Evolutionary conservation across 2,329 filamentous ascomycete species (phyloP).

Genomic region (Pyrenophora teres): DNA sequence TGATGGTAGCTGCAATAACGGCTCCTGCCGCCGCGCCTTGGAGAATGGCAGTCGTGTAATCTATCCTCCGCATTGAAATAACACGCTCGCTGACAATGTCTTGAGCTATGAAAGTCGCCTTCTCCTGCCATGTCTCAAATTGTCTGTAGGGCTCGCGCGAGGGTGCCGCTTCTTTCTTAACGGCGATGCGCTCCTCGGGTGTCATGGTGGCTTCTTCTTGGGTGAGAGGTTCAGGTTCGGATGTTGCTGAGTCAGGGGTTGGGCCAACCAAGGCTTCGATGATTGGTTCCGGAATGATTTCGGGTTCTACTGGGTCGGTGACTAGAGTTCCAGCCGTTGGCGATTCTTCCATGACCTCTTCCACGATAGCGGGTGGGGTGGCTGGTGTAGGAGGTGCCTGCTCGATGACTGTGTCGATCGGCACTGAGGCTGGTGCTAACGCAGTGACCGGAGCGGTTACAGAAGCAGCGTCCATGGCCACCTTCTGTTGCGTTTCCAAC

Average conservation of each 20-base stretch:
- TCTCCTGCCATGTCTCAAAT: slow-evolving; percentile 29
- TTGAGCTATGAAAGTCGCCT: slow-evolving; percentile 24
- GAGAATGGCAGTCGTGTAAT: slow-evolving; percentile 53
- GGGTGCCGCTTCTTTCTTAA: slow-evolving; percentile 18
- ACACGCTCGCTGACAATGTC: slow-evolving; percentile 52
- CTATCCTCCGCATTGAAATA: slow-evolving; percentile 52
- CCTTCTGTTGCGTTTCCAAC: slow-evolving; percentile 40
- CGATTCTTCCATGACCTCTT: slow-evolving; percentile 13
- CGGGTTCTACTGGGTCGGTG: slow-evolving; percentile 3
- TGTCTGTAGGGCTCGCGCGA: slow-evolving; percentile 12
- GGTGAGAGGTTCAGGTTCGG: slow-evolving; percentile 7
- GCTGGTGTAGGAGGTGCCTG: neutral
- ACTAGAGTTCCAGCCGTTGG: slow-evolving; percentile 10
- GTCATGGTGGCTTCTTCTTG: slow-evolving; percentile 14
- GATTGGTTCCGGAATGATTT: slow-evolving; percentile 4
- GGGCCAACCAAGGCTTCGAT: slow-evolving; percentile 7
- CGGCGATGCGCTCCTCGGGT: slow-evolving; percentile 22
- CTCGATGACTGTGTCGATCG: slow-evolving; percentile 27
- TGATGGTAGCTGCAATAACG: slow-evolving; percentile 37
- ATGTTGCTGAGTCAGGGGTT: slow-evolving; percentile 4
- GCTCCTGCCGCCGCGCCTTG: slow-evolving; percentile 52
- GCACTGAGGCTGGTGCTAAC: slow-evolving; percentile 4
- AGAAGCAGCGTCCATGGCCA: slow-evolving; percentile 20
- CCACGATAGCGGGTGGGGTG: slow-evolving; percentile 5
- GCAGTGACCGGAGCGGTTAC: slow-evolving; percentile 5